These are phyloP conservation scores for Globisporangium cylindrosporum DNA, from an alignment of 352 stramenopile species.

Conservation along the genomic window DNA sequence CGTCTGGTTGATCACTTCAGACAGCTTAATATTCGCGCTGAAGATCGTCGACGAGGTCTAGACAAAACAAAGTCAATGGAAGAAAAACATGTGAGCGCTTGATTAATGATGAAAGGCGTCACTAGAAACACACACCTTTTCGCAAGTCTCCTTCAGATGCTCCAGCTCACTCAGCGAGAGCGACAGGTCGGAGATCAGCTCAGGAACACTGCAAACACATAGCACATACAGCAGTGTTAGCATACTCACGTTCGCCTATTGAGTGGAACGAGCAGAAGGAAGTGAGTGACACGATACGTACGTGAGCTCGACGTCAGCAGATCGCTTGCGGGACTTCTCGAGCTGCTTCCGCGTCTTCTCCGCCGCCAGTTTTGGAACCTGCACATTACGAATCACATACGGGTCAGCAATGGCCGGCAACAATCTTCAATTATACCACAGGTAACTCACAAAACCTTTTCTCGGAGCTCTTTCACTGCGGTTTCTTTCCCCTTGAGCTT, in stretches of 20 bases:
- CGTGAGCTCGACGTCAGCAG: conserved; percentile 48
- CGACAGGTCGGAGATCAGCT: conserved; percentile 28
- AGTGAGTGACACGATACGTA: conserved; percentile 9
- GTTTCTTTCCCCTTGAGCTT: conserved; percentile 54
- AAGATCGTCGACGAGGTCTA: conserved; percentile 62
- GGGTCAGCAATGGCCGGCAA: neutral
- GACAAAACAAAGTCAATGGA: neutral
- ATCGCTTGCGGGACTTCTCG: conserved; percentile 51
- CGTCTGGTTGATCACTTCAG: conserved; percentile 53
- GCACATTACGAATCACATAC: neutral
- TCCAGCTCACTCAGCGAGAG: conserved; percentile 43
- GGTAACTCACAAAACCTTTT: conserved; percentile 27
- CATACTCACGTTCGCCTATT: neutral
- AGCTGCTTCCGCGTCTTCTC: conserved; percentile 51
- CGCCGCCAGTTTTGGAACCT: conserved; percentile 55
- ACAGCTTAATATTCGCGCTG: conserved; percentile 47
- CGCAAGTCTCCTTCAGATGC: conserved; percentile 45
- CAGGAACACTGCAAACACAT: conserved; percentile 20
- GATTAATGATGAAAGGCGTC: neutral
- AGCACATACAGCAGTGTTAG: conserved; percentile 4
- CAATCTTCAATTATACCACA: neutral
- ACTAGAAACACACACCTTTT: conserved; percentile 35
- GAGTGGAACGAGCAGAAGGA: neutral
- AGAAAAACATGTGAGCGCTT: neutral
- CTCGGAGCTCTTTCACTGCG: conserved; percentile 50